Base-by-base conservation (phyloP, 345 rosid genomes). In the Barbarea vulgaris region DNA sequence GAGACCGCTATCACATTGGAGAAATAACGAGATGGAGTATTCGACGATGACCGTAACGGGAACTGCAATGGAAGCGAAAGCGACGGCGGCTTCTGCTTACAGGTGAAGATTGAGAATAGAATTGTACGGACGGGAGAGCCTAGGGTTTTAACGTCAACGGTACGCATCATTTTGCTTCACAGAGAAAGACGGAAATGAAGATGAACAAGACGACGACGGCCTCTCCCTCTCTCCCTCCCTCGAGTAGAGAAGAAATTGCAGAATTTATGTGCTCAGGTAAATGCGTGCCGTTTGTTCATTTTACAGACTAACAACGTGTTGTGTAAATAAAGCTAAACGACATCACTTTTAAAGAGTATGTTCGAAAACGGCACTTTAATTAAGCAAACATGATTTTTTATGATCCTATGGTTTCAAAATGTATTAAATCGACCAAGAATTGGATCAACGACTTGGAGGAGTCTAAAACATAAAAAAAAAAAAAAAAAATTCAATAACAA, bases 141-240 rank as follows among this genome's bases (percentile, higher is more conserved):
- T 36, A 77, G 66, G 47, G 67, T 64, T 70, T 77, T 77, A 13
- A 70, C 76, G 47, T 70, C 72, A 21, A 70, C 33, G 76, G 34
- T 56, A 3, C 72, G 55, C 72, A 64, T 64, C 80, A 70, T 77
- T 54, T 77, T 34, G 44, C 15, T 14, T 1, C 54, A 3, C 9
- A 28, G 24, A 50, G 73, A 59, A 52, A 59, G 10, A 27, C 37
- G 30, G 64, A 54, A 21, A 64, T 12, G 59, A 30, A 22, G 27
- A 21, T 51, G 63, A 39, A 46, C 17, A 47, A 67, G 18, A 9
- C 22, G 25, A 34, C 61, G 61, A 34, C 66, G 30, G n/a, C n/a
- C n/a, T n/a, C n/a, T n/a, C n/a, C n/a, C 22, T 64, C 57, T 15
- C 33, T 50, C 11, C 21, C 74, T 50, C 37, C 2, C 6, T 22